Conservation (phyloP, 495 filamentous ascomycete genomes). For the Lepraria neglecta region DNA sequence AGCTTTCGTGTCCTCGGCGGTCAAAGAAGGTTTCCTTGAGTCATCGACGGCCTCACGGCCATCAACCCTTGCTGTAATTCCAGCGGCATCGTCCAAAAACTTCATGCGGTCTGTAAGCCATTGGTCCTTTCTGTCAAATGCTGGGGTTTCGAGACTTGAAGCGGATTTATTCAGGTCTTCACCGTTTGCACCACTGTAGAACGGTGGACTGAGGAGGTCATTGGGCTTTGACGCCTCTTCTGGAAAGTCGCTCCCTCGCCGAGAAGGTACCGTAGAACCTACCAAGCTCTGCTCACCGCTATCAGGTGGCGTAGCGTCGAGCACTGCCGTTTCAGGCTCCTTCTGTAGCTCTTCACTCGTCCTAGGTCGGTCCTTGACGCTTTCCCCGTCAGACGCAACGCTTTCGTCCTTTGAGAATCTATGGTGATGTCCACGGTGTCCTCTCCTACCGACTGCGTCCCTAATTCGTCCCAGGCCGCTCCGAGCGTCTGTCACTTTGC, state of each 20-base stretch:
- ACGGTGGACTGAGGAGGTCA: not conserved
- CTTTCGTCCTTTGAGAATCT: conserved; percentile 39
- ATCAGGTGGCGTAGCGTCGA: conserved; percentile 8
- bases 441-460: conserved; percentile 64
- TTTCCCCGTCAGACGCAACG: conserved; percentile 24
- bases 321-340: not conserved
- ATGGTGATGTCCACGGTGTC: conserved; percentile 45
- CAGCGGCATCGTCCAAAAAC: conserved; percentile 14
- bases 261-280: conserved; percentile 18
- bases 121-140: not conserved
- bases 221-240: conserved; percentile 5
- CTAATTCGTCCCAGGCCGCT: conserved; percentile 79
- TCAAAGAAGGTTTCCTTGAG: conserved; percentile 13
- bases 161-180: conserved; percentile 15
- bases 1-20: conserved; percentile 16
- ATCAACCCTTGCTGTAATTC: conserved; percentile 15
- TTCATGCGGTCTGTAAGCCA: not conserved
- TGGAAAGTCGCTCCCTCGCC: conserved; percentile 14
- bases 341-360: conserved; percentile 15
- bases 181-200: not conserved
- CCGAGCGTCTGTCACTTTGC: conserved; percentile 72
- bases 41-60: conserved; percentile 10
- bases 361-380: conserved; percentile 21
- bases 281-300: conserved; percentile 16
- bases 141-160: conserved; percentile 20